Percentiles rank a stretch among this genome's conserved stretches.
phyloP scores from a whole-genome alignment of 2,329 filamentous ascomycete species.

The Ophiocordyceps camponoti-saundersi region DNA sequence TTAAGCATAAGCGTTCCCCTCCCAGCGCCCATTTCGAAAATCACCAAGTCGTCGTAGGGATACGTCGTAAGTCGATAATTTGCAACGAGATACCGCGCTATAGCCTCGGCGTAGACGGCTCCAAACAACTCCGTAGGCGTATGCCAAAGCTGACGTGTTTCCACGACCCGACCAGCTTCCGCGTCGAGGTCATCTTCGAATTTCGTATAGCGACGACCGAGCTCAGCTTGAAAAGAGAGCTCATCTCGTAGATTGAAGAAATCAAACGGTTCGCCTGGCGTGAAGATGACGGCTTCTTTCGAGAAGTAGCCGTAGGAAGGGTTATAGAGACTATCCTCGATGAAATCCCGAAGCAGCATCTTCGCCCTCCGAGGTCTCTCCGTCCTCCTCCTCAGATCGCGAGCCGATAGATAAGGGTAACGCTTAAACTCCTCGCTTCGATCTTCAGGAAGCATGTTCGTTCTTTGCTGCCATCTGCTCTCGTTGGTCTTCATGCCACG shows the following conservation, averaged over 20 bases:
- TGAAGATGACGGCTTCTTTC: conserved; percentile 93
- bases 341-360: conserved; percentile 95
- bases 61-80: conserved; percentile 93
- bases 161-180: conserved; percentile 40
- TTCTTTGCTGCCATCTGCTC: conserved; percentile 75
- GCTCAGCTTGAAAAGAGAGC: conserved; percentile 60
- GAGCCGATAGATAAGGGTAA: conserved; percentile 75
- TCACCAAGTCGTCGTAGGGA: conserved; percentile 90
- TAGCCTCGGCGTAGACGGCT: conserved; percentile 91
- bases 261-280: conserved; percentile 76
- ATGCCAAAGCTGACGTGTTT: conserved; percentile 85
- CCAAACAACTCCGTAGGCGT: conserved; percentile 95
- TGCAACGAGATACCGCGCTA: conserved; percentile 86
- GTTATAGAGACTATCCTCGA: conserved; percentile 93
- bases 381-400: conserved; percentile 52
- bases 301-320: conserved; percentile 92
- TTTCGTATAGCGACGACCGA: conserved; percentile 66
- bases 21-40: conserved; percentile 97
- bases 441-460: conserved; percentile 57
- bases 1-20: conserved; percentile 97
- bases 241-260: conserved; percentile 73
- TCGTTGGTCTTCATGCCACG: conserved; percentile 35
- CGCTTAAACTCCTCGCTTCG: conserved; percentile 63
- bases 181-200: conserved; percentile 83
- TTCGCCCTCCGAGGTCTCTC: conserved; percentile 77